phyloP scores from a whole-genome alignment of 2,329 filamentous ascomycete genomes.

The Penicillium sp. region DNA sequence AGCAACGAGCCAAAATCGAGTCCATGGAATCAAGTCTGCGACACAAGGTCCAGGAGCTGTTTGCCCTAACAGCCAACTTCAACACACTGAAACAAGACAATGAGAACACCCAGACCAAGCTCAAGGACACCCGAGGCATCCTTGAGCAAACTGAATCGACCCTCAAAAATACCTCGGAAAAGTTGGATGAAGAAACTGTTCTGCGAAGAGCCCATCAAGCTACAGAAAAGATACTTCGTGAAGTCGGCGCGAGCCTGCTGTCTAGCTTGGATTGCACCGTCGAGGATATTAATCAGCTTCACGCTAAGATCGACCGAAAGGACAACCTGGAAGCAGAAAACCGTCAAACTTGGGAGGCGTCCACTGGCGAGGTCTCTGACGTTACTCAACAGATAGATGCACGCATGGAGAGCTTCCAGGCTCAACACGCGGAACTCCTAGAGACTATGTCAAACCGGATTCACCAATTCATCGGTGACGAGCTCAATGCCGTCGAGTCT shows the following conservation, averaged over 20 bases:
- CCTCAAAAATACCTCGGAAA: constrained; percentile 72
- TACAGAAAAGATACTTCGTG: constrained; percentile 76
- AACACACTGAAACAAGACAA: constrained; percentile 88
- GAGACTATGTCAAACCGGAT: constrained; percentile 69
- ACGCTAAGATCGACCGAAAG: constrained; percentile 82
- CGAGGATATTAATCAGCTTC: constrained; percentile 75
- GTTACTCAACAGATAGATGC: constrained; percentile 77
- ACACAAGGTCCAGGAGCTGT: constrained; percentile 92
- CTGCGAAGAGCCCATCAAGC: constrained; percentile 81
- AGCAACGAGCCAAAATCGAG: constrained; percentile 89
- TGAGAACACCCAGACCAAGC: constrained; percentile 68
- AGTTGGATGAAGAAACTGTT: constrained; percentile 75
- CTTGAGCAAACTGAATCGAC: constrained; percentile 87
- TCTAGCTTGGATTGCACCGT: constrained; percentile 77
- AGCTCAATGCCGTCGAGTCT: constrained; percentile 69
- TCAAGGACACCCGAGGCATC: constrained; percentile 79
- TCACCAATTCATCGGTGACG: constrained; percentile 72
- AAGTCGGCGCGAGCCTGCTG: constrained; percentile 74
- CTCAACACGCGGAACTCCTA: constrained; percentile 72
- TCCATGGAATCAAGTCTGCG: constrained; percentile 87
- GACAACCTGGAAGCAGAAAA: constrained; percentile 82
- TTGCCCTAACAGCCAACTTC: constrained; percentile 81
- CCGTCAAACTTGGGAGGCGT: constrained; percentile 73
- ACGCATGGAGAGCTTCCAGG: constrained; percentile 71
- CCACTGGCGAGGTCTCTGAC: constrained; percentile 72